Evolutionary conservation across 805 yeast genomes (phyloP).

Genomic region (Priceomyces castillae): DNA sequence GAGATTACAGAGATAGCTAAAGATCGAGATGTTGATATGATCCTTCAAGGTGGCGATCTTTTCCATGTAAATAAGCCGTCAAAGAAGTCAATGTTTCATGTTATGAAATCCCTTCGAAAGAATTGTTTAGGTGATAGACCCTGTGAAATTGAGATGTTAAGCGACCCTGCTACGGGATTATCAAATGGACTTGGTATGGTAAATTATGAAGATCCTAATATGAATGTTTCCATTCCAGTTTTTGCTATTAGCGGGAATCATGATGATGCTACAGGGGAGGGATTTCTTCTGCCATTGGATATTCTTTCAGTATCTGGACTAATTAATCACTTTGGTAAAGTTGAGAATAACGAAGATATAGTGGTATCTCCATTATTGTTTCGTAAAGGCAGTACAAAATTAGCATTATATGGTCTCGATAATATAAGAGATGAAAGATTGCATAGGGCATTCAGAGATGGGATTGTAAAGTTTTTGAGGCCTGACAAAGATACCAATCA

Average conservation of each 20-base stretch:
- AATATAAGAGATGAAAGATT: slow-evolving; percentile 87
- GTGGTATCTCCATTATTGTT: slow-evolving; percentile 72
- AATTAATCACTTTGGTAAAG: slow-evolving; percentile 86
- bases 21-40: slow-evolving; percentile 75
- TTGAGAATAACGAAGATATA: slow-evolving; percentile 71
- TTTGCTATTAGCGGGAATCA: slow-evolving; percentile 95
- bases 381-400: slow-evolving; percentile 75
- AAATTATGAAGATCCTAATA: slow-evolving; percentile 87
- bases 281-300: slow-evolving; percentile 81
- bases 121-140: slow-evolving; percentile 86
- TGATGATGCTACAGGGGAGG: slow-evolving; percentile 92
- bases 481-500: slow-evolving; percentile 57
- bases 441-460: slow-evolving; percentile 76
- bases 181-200: slow-evolving; percentile 65
- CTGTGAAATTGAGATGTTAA: slow-evolving; percentile 75
- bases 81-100: slow-evolving; percentile 82
- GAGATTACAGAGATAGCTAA: slow-evolving; percentile 76
- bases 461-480: slow-evolving; percentile 71
- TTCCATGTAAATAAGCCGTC: slow-evolving; percentile 90
- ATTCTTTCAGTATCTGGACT: slow-evolving; percentile 76
- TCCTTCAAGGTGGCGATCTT: slow-evolving; percentile 88
- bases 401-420: slow-evolving; percentile 87
- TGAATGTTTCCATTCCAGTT: slow-evolving; percentile 84
- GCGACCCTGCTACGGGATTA: slow-evolving; percentile 68
- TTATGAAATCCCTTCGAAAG: slow-evolving; percentile 64